phyloP scores from a whole-genome alignment of 2,329 filamentous ascomycete genomes.

The Cytospora leucostoma region DNA sequence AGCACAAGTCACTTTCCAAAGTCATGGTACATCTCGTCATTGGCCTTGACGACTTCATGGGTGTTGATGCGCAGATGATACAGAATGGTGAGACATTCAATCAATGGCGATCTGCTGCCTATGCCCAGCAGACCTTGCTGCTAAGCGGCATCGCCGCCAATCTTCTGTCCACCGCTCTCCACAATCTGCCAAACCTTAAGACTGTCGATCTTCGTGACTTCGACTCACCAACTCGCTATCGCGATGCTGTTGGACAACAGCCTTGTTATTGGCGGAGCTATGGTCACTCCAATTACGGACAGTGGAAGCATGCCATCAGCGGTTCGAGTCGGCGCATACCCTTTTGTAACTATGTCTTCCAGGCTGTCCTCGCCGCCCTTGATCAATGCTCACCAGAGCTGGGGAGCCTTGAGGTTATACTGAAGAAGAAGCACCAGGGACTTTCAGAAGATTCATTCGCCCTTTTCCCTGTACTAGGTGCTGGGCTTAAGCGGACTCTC shows the following conservation, averaged over 20 bases:
- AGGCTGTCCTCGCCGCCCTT: slow-evolving; percentile 45
- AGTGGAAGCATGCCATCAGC: slow-evolving; percentile 11
- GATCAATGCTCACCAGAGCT: slow-evolving; percentile 42
- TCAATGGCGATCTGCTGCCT: slow-evolving; percentile 8
- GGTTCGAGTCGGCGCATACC: slow-evolving; percentile 14
- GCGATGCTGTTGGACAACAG: slow-evolving; percentile 53
- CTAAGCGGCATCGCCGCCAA: slow-evolving; percentile 50
- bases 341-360: slow-evolving; percentile 42
- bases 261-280: slow-evolving; percentile 38
- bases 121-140: slow-evolving; percentile 39
- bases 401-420: slow-evolving; percentile 50
- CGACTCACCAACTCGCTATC: slow-evolving; percentile 48
- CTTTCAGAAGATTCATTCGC: slow-evolving; percentile 49
- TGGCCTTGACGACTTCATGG: slow-evolving; percentile 40
- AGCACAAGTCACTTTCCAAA: slow-evolving; percentile 43
- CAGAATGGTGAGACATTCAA: neutral
- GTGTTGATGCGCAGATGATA: neutral
- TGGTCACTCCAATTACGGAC: slow-evolving; percentile 37
- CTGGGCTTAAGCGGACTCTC: slow-evolving; percentile 45
- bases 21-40: slow-evolving; percentile 52
- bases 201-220: slow-evolving; percentile 63
- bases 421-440: slow-evolving; percentile 35
- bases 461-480: slow-evolving; percentile 43
- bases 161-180: slow-evolving; percentile 59
- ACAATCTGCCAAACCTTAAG: slow-evolving; percentile 54